Conservation (phyloP, 192 early-diverging fungal species). For the Coemansia sp. region DNA sequence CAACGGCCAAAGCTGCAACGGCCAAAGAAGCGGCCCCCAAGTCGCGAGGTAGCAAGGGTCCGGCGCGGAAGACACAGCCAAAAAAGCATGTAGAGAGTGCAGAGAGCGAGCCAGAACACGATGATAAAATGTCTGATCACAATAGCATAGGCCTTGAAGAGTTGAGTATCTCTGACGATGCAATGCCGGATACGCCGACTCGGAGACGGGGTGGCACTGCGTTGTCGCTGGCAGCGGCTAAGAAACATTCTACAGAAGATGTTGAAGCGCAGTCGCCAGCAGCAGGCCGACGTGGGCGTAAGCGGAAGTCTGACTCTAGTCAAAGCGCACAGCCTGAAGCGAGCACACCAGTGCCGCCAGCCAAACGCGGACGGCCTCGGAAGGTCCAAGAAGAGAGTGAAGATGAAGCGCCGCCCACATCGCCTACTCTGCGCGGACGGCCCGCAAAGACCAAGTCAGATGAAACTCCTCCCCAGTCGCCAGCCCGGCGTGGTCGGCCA, state of each 20-base stretch:
- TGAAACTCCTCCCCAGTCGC: background rate
- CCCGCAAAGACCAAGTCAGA: background rate
- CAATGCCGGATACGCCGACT: slow-evolving; percentile 18
- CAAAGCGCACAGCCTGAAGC: background rate
- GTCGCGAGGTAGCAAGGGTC: slow-evolving; percentile 6
- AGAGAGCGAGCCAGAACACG: background rate
- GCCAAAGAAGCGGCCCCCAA: slow-evolving; percentile 8
- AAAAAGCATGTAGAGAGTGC: background rate
- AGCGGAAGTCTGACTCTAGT: slow-evolving; percentile 15
- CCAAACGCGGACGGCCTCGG: slow-evolving; percentile 20
- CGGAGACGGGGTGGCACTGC: slow-evolving; percentile 6
- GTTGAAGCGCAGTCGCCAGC: background rate
- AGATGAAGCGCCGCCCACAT: background rate
- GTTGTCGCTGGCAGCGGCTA: background rate
- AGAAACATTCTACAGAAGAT: background rate
- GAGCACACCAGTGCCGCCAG: slow-evolving; percentile 2
- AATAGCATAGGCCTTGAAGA: slow-evolving; percentile 1
- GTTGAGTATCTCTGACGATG: slow-evolving; percentile 15
- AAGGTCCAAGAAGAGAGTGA: slow-evolving; percentile 1
- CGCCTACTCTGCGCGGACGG: background rate
- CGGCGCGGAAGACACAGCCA: background rate
- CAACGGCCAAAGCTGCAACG: too few relatives aligned
- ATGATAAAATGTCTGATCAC: background rate
- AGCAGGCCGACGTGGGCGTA: slow-evolving; percentile 26
- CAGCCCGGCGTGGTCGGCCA: slow-evolving; percentile 17